Evolutionary conservation across 139 green algal species (phyloP).

Genomic region (Chlamydomonas eustigma): DNA sequence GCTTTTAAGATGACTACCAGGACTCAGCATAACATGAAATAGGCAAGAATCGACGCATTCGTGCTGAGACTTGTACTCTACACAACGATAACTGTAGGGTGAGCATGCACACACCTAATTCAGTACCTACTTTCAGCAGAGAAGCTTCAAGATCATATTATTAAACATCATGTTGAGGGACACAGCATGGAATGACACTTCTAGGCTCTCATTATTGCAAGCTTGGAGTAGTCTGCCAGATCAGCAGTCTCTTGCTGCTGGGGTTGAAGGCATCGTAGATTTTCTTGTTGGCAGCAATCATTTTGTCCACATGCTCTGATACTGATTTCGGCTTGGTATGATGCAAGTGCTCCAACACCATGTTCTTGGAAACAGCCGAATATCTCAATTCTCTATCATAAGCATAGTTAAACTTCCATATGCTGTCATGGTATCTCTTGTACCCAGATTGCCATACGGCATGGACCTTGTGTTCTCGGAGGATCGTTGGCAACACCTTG

Average conservation of each 20-base stretch:
- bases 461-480: conserved; percentile 65
- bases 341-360: conserved; percentile 52
- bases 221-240: conserved; percentile 53
- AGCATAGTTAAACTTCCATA: conserved; percentile 57
- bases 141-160: neutral
- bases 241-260: conserved; percentile 55
- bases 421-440: conserved; percentile 56
- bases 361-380: conserved; percentile 50
- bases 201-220: conserved; percentile 32
- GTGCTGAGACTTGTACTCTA: neutral
- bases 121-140: neutral
- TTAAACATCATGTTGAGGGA: neutral
- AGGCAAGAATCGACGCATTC: neutral
- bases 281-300: conserved; percentile 58
- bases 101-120: neutral
- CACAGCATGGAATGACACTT: neutral
- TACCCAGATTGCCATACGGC: conserved; percentile 44
- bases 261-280: conserved; percentile 59
- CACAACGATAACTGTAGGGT: too few species aligned
- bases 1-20: too few species aligned
- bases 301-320: conserved; percentile 45
- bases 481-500: conserved; percentile 50
- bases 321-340: conserved; percentile 50
- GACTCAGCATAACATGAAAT: too few species aligned
- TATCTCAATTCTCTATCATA: conserved; percentile 61